Percentiles rank a stretch among this genome's conserved stretches.
phyloP scores from a whole-genome alignment of 805 yeast species.

The Starmerella vaccinii region DNA sequence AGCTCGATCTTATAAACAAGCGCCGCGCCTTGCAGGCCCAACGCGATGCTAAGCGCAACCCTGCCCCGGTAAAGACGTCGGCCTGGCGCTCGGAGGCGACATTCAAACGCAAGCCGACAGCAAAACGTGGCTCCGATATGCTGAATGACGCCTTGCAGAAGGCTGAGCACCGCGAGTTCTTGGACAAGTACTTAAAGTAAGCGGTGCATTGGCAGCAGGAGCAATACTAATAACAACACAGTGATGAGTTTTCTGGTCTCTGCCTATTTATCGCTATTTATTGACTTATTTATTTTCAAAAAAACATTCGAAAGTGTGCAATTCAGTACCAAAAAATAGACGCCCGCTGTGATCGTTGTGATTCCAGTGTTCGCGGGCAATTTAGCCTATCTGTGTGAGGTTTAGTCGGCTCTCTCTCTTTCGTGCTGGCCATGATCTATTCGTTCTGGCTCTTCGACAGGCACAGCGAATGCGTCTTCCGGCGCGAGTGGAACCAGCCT shows the following conservation, averaged over 20 bases:
- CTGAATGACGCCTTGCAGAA: not conserved
- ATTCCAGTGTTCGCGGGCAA: not conserved
- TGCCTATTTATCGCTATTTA: too few species aligned
- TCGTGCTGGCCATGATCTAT: slow-evolving; percentile 37
- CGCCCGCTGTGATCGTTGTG: too few species aligned
- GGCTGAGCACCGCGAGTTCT: slow-evolving; percentile 4
- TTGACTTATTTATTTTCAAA: not conserved
- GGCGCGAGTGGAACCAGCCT: slow-evolving; percentile 50
- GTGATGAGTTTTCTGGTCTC: too few species aligned
- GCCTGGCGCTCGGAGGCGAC: slow-evolving; percentile 13
- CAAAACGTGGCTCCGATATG: not conserved
- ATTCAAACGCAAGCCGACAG: slow-evolving; percentile 3
- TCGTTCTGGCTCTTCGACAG: slow-evolving; percentile 87
- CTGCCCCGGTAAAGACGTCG: not conserved
- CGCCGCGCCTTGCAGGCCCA: slow-evolving; percentile 10
- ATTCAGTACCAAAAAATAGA: too few species aligned
- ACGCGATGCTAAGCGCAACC: not conserved
- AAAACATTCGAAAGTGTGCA: not conserved
- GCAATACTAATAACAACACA: not conserved
- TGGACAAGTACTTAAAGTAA: slow-evolving; percentile 5
- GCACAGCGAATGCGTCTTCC: slow-evolving; percentile 81
- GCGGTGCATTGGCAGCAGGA: not conserved
- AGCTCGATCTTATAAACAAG: slow-evolving; percentile 9
- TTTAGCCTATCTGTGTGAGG: not conserved
- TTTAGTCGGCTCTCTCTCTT: slow-evolving; percentile 1